A percentile compares a stretch with the other conserved stretches of the same genome.
These are phyloP conservation scores for Kappamyces sp. DNA, from an alignment of 192 early-diverging fungal genomes.

Conservation along the genomic window DNA sequence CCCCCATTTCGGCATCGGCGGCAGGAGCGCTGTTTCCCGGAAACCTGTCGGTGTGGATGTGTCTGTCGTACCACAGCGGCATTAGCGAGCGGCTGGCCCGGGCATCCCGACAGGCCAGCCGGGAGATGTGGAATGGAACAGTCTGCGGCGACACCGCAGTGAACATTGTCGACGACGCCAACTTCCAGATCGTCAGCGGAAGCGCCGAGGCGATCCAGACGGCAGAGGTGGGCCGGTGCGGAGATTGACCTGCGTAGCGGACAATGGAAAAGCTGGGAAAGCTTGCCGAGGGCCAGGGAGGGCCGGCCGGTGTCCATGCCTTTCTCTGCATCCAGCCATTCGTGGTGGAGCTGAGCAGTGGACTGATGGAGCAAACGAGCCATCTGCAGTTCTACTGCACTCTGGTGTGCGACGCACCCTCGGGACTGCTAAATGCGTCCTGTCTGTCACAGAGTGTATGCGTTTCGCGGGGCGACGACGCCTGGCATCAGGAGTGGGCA, in stretches of 20 bases:
- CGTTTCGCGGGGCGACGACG: not conserved
- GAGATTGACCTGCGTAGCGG: not conserved
- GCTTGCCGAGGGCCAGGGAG: not conserved
- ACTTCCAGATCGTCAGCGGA: constrained; percentile 5
- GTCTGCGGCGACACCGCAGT: constrained; percentile 8
- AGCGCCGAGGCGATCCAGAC: constrained; percentile 3
- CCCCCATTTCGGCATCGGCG: constrained; percentile 7
- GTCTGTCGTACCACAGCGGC: too few relatives aligned
- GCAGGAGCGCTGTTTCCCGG: constrained; percentile 7
- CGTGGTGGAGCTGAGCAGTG: not conserved
- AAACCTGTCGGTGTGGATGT: not conserved
- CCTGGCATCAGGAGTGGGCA: constrained; percentile 1
- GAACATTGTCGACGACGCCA: not conserved
- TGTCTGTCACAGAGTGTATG: constrained; percentile 1
- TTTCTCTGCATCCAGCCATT: constrained; percentile 8
- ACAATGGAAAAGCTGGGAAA: constrained; percentile 14
- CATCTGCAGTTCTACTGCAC: constrained; percentile 8
- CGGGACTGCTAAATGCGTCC: not conserved
- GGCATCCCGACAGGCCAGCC: too few relatives aligned
- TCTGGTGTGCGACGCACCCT: constrained; percentile 6
- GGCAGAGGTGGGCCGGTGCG: not conserved
- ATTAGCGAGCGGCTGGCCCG: too few relatives aligned
- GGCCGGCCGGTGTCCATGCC: not conserved
- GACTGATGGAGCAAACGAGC: not conserved
- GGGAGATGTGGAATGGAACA: too few relatives aligned